phyloP scores from a whole-genome alignment of 345 rosid genomes.

The Aethionema arabicum region DNA sequence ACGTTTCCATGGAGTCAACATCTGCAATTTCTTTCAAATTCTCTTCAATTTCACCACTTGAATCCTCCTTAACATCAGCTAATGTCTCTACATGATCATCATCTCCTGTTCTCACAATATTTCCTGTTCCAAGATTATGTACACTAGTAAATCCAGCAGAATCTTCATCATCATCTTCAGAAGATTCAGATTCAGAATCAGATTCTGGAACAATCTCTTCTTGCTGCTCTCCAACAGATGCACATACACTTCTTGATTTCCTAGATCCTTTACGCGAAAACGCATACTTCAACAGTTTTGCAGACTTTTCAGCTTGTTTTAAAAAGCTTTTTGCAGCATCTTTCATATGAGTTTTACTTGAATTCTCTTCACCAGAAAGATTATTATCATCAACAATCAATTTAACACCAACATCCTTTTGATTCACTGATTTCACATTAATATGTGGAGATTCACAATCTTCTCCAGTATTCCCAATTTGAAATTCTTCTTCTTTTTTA shows the following conservation, averaged over 20 bases:
- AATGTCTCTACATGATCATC: conserved; percentile 27
- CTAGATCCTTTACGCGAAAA: conserved; percentile 69
- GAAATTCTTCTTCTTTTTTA: conserved; percentile 43
- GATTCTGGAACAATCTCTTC: conserved; percentile 40
- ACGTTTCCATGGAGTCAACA: conserved; percentile 19
- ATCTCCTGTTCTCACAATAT: conserved; percentile 32
- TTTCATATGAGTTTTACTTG: conserved; percentile 51
- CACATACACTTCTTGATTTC: conserved; percentile 27
- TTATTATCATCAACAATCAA: conserved; percentile 48
- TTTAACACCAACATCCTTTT: conserved; percentile 48
- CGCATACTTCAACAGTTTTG: conserved; percentile 53
- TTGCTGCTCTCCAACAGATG: conserved; percentile 17
- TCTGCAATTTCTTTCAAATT: conserved; percentile 24
- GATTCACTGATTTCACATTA: conserved; percentile 56
- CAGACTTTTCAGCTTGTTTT: conserved; percentile 64
- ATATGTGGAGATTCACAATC: conserved; percentile 47
- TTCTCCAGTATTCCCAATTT: conserved; percentile 42
- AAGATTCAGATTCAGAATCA: conserved; percentile 40
- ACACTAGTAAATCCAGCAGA: conserved; percentile 13
- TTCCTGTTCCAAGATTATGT: conserved; percentile 25
- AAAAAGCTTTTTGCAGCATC: conserved; percentile 58
- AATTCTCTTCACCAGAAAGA: conserved; percentile 41
- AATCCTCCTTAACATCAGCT: conserved; percentile 19
- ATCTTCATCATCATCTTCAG: conserved; percentile 37
- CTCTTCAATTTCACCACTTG: conserved; percentile 23